Evolutionary conservation across 129 eudicot species (phyloP).

Genomic region (Artemisia tridentata): DNA sequence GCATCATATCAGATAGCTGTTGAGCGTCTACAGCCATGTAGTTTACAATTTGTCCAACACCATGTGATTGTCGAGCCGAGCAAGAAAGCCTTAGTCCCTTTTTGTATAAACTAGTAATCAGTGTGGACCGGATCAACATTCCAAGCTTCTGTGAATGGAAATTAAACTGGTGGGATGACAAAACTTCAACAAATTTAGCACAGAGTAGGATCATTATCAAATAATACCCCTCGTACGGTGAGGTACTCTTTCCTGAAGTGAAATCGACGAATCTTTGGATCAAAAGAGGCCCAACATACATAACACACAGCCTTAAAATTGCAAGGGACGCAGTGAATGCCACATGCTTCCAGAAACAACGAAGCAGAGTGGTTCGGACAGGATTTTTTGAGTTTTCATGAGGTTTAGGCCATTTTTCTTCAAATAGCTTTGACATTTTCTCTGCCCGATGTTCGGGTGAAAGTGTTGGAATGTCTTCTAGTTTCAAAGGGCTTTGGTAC

Average conservation of each 20-base stretch:
- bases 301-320: slow-evolving; percentile 53
- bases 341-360: slow-evolving; percentile 79
- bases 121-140: slow-evolving; percentile 70
- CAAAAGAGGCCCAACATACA: slow-evolving; percentile 77
- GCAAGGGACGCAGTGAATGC: slow-evolving; percentile 66
- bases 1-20: slow-evolving; percentile 87
- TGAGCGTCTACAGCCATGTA: slow-evolving; percentile 99
- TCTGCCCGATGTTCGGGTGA: slow-evolving; percentile 81
- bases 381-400: slow-evolving; percentile 74
- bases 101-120: slow-evolving; percentile 72
- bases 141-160: slow-evolving; percentile 82
- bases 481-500: slow-evolving; percentile 45
- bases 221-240: slow-evolving; percentile 79
- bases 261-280: slow-evolving; percentile 65
- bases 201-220: slow-evolving; percentile 59
- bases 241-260: slow-evolving; percentile 51
- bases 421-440: slow-evolving; percentile 62
- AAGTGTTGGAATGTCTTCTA: slow-evolving; percentile 74
- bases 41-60: slow-evolving; percentile 89
- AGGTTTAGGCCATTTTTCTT: slow-evolving; percentile 71
- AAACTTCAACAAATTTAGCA: slow-evolving; percentile 72
- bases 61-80: slow-evolving; percentile 86
- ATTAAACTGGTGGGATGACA: slow-evolving; percentile 76
- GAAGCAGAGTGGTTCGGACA: slow-evolving; percentile 53
- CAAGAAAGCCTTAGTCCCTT: slow-evolving; percentile 77